Evolutionary conservation across 1,284 basidiomycete species (phyloP).

Genomic region (Sporisorium sorghi): DNA sequence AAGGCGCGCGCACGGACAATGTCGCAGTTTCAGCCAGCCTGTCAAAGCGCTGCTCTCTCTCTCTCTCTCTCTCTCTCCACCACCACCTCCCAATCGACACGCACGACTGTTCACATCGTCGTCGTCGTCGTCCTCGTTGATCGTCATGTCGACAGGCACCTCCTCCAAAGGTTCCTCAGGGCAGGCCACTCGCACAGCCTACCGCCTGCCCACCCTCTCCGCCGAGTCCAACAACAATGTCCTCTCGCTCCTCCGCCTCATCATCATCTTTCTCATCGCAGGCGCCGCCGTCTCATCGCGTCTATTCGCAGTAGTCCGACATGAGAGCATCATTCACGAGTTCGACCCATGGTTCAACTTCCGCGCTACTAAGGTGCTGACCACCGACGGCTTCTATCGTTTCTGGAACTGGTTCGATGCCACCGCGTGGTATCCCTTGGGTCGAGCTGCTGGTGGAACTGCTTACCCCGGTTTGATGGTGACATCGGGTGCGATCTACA

Average conservation of each 20-base stretch:
- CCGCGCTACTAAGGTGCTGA: conserved; percentile 85
- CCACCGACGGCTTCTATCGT: conserved; percentile 67
- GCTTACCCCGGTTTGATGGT: conserved; percentile 97
- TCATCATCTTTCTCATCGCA: conserved; percentile 68
- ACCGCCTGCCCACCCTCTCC: conserved; percentile 46
- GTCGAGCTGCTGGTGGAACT: conserved; percentile 96
- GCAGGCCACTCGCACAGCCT: conserved; percentile 32
- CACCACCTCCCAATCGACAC: conserved; percentile 5
- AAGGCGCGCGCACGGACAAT: conserved; percentile 18
- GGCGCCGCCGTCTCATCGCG: conserved; percentile 91
- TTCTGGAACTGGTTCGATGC: conserved; percentile 96
- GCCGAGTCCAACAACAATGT: conserved; percentile 56
- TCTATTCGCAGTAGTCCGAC: conserved; percentile 96
- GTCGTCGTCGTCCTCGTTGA: conserved; percentile 9
- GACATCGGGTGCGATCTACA: conserved; percentile 96
- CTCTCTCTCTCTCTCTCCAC: background rate
- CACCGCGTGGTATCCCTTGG: conserved; percentile 94
- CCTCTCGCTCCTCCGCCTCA: conserved; percentile 61
- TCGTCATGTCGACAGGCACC: conserved; percentile 24
- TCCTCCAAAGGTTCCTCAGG: conserved; percentile 11
- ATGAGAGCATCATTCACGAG: conserved; percentile 99
- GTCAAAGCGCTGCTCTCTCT: background rate
- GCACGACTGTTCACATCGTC: conserved; percentile 16
- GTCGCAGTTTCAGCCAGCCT: background rate
- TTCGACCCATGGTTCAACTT: conserved; percentile 86